Base-by-base conservation (phyloP, 768 basidiomycete genomes). In the Tulasnella sp. region DNA sequence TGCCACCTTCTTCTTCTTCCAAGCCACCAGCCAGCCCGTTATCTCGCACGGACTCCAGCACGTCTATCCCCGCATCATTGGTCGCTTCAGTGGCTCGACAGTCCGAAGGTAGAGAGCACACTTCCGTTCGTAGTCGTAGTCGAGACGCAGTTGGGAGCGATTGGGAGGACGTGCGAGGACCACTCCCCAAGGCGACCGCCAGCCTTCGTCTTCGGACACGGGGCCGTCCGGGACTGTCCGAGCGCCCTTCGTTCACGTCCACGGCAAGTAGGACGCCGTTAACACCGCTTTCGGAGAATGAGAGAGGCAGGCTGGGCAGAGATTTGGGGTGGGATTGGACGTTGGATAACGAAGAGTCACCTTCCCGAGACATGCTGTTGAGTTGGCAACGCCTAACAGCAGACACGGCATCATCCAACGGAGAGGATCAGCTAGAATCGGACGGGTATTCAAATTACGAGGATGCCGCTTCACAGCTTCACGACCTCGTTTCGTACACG, bases 251-350 rank as follows among this genome's bases (percentile, higher is more conserved):
- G 71, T 72, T 36, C 71, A 8, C 71, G n/a, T 36, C 71, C 36
- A 36, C 40, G 40, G 71, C 71, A 42, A 42, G 71, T 42, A 36
- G 71, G 40, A 72, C 71, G 36, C 71, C 71, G 71, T 24, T 72
- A 24, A 42, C 71, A 36, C 71, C 71, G 36, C 31, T 72, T 24
- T 72, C 71, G 71, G 71, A 72, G 40, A 42, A 72, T 42, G 71
- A 72, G 36, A 19, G 40, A 72, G 36, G 71, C 40, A 42, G 40
- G 40, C 31, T 36, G 31, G 18, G 27, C 0, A 36, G 71, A 48
- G 75, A 52, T n/a, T 48, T 76, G 24, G 75, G 75, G 12, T 76
- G 75, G 75, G 75, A 76, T 39, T 76, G 75, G 75, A 76, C 75
- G 31, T 36, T 76, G 46, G 75, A 76, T 31, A n/a, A 52, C 8